Evolutionary conservation across 495 filamentous ascomycete species (phyloP), one percentile per base, ranked within the genome.

Genomic region (Penicillium cinerascens): DNA sequence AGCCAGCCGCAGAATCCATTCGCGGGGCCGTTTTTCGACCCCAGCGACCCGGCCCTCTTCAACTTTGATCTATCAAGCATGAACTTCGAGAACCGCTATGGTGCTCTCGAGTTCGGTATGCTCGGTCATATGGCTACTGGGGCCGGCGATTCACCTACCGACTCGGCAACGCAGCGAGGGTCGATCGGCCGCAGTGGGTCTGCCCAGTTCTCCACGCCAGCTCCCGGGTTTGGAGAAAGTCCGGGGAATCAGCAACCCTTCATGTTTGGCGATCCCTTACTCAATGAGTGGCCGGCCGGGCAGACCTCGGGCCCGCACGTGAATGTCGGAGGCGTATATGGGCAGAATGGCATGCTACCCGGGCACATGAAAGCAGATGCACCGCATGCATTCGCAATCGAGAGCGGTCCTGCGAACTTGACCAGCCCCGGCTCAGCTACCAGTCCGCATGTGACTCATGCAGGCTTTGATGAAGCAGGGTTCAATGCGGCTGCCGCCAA

Each of bases 51-150:
- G 7, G 87, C 89, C 1, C 68, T 95, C 41, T 96, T 91, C 75
- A 95, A 95, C 64, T 96, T 96, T 64, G 90, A 97, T 65, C 78
- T 96, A 3, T 89, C 93, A 29, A 90, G 90, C 44, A 78, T 96
- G 59, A 96, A 96, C 67, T 98, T 97, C 63, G 91, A 89, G 42
- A 97, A 92, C 62, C 88, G 92, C 27, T 98, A 96, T 59, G 92
- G 90, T 51, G 91, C 90, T 26, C 69, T 95, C 52, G 93, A 98
- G 66, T 96, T 97, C 62, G 85, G 89, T 18, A 95, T 96, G 82
- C 82, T 98, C 4, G 88, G 89, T 17, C 91, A 96, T 61, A 92
- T 98, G 87, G 88, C 89, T 25, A 89, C 85, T 16, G 89, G 88
- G 1, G 89, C 88, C 2, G 87, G 82, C 17, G 89, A 92, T 47